Evolutionary conservation across 2,329 filamentous ascomycete species (phyloP), one percentile per base, ranked within the genome.

Genomic region (Ophiostoma sp.): DNA sequence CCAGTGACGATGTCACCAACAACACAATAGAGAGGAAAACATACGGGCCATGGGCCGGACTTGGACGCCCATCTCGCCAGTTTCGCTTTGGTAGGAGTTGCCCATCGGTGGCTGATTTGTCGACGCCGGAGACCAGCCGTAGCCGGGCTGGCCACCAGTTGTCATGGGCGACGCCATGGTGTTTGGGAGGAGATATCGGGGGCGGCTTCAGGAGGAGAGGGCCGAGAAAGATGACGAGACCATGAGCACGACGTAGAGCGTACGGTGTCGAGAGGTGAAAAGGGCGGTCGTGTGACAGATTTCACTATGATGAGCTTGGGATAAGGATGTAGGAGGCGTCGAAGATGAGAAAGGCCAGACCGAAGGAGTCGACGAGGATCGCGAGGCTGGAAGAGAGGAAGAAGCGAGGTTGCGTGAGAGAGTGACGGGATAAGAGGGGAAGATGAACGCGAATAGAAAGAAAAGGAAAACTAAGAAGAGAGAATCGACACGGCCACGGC

Each of bases 11-110:
- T 60, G 58, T 16, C 14, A 49, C 16, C 9, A 5, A 5, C 1
- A 67, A 27, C 27, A 27, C 27, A 27, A 27, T 27, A 27, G 27
- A 38, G 69, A 47, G 66, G 72, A 69, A 72, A 63, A 71, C 76
- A 73, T 72, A 78, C 76, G 72, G 71, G 75, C 75, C 76, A 78
- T 78, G 3, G 75, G 73, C 72, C 76, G 73, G 64, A 72, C 69
- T 69, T 77, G 76, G 64, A 76, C 60, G 68, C 73, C 73, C 69
- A 71, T 71, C 44, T 76, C 76, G 49, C 76, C 75, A n/a, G 68
- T 27, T n/a, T 72, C 72, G 62, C 55, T 69, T 42, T 64, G 63
- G 9, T 64, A 64, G 42, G 63, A n/a, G 11, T 64, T 64, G 63
- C 63, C 63, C 65, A 41, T 27, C 36, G 44, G 49, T 41, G 55